These are phyloP conservation scores for Strigomonas culicis DNA, from an alignment of 208 protist genomes.

Conservation along the genomic window DNA sequence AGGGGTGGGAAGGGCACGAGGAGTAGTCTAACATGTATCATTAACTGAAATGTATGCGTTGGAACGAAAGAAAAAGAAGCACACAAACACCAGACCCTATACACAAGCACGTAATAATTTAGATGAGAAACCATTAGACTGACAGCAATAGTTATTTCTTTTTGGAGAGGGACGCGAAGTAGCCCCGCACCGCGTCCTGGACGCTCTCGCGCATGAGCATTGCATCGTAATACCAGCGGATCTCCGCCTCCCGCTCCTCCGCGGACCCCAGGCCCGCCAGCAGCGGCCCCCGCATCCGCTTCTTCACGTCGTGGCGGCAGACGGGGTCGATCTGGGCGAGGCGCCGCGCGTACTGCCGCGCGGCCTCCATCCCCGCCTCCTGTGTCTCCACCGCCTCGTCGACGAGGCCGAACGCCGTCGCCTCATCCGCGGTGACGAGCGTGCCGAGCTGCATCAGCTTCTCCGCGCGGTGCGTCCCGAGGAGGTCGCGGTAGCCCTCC, in stretches of 20 bases:
- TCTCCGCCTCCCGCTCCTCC: conserved; percentile 9
- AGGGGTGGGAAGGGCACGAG: no score
- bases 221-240: conserved; percentile 1
- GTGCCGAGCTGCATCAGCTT: conserved; percentile 27
- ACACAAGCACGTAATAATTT: no score
- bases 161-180: neutral
- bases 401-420: conserved; percentile 28
- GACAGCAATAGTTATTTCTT: neutral
- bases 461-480: conserved; percentile 39
- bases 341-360: conserved; percentile 16
- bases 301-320: conserved; percentile 17
- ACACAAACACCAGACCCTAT: no score
- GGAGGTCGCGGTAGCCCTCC: conserved; percentile 17
- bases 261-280: conserved; percentile 2
- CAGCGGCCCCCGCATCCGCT: conserved; percentile 4
- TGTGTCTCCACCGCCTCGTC: conserved; percentile 31
- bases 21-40: no score
- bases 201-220: conserved; percentile 6
- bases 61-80: no score
- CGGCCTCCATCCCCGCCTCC: conserved; percentile 26
- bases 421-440: conserved; percentile 26
- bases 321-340: conserved; percentile 13
- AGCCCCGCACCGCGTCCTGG: neutral
- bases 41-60: no score
- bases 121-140: neutral